phyloP scores from a whole-genome alignment of 2,329 filamentous ascomycete genomes.

The Curvularia hawaiiensis region DNA sequence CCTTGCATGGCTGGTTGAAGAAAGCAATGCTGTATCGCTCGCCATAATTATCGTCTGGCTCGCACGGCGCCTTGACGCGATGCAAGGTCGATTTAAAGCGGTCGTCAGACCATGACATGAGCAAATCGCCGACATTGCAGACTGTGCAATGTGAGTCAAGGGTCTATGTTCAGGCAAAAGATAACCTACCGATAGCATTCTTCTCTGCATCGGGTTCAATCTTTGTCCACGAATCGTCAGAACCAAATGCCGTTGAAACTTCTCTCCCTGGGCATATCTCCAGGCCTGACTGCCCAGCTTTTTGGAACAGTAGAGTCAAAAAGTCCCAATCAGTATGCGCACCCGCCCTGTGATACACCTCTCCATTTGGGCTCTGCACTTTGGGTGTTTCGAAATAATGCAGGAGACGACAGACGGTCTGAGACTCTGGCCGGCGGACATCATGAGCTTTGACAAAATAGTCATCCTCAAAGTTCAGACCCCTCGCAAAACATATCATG shows the following conservation, averaged over 20 bases:
- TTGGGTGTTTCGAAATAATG: slow-evolving; percentile 57
- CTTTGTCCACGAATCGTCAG: slow-evolving; percentile 67
- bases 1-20: slow-evolving; percentile 67
- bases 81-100: slow-evolving; percentile 71
- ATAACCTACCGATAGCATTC: slow-evolving; percentile 26
- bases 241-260: slow-evolving; percentile 62
- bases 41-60: slow-evolving; percentile 61
- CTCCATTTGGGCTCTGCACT: slow-evolving; percentile 38
- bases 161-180: too few species aligned
- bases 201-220: slow-evolving; percentile 49
- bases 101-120: slow-evolving; percentile 72
- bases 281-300: slow-evolving; percentile 63
- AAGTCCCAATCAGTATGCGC: slow-evolving; percentile 69
- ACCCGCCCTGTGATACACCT: slow-evolving; percentile 64
- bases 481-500: slow-evolving; percentile 64
- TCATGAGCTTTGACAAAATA: slow-evolving; percentile 64
- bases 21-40: slow-evolving; percentile 69
- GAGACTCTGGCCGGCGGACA: slow-evolving; percentile 52
- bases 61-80: slow-evolving; percentile 65
- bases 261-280: slow-evolving; percentile 70
- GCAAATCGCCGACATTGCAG: slow-evolving; percentile 69
- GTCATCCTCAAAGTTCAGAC: slow-evolving; percentile 60
- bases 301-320: slow-evolving; percentile 67
- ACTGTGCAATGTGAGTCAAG: slow-evolving; percentile 53
- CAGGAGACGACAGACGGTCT: slow-evolving; percentile 61